phyloP scores from a whole-genome alignment of 129 eudicot species.

The Gnaphalium uliginosum region DNA sequence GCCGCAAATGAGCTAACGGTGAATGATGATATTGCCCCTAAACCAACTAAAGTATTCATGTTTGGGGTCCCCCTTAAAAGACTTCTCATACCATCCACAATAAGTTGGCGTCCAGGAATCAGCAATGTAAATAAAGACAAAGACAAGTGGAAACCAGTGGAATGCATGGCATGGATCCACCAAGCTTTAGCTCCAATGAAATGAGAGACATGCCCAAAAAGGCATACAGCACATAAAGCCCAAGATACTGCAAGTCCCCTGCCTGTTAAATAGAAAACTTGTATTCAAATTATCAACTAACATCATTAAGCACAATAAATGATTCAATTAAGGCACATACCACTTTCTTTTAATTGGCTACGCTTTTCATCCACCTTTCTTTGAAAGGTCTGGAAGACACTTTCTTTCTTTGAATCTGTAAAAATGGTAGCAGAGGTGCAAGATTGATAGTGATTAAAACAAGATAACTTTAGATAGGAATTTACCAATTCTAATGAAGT shows the following conservation, averaged over 20 bases:
- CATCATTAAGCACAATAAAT: not conserved
- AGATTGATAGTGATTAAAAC: not conserved
- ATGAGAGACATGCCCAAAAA: slow-evolving; percentile 95
- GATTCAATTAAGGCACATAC: slow-evolving; percentile 34
- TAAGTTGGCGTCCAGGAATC: slow-evolving; percentile 91
- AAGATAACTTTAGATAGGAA: not conserved
- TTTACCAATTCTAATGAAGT: not conserved
- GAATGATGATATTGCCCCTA: slow-evolving; percentile 96
- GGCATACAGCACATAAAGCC: slow-evolving; percentile 97
- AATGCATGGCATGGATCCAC: slow-evolving; percentile 69
- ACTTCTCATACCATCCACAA: slow-evolving; percentile 86
- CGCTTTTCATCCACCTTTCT: slow-evolving; percentile 80
- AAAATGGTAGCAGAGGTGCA: not conserved
- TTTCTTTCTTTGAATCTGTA: slow-evolving; percentile 73
- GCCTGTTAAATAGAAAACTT: slow-evolving; percentile 48
- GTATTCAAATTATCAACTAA: not conserved
- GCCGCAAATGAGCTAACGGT: slow-evolving; percentile 95
- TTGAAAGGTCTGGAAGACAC: slow-evolving; percentile 77
- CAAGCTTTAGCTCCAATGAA: slow-evolving; percentile 84
- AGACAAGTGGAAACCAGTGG: slow-evolving; percentile 86
- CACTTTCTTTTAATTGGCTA: slow-evolving; percentile 77
- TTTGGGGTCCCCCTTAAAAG: slow-evolving; percentile 91
- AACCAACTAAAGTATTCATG: slow-evolving; percentile 99
- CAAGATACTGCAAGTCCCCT: slow-evolving; percentile 96
- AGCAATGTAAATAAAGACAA: slow-evolving; percentile 83